Base-by-base conservation (phyloP, 2,329 filamentous ascomycete species). In the Coniochaeta hoffmannii region DNA sequence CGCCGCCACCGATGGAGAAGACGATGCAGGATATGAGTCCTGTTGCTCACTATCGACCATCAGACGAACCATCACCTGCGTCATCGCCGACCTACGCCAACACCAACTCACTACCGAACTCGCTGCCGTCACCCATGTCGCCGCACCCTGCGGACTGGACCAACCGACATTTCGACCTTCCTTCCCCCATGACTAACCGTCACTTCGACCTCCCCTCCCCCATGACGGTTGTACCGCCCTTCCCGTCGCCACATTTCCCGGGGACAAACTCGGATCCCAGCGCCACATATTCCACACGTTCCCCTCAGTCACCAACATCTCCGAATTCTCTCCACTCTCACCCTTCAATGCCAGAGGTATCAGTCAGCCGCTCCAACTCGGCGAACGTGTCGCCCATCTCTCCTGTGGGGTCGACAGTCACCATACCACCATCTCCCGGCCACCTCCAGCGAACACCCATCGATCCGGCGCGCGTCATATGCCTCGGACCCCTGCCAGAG, bases 401-500 rank as follows among this genome's bases (percentile, higher is more conserved):
- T 64, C 62, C 55, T 50, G 58, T 55, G 60, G 67, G 34, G 67
- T 69, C 32, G 57, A 60, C 70, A 68, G 32, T 63, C n/a, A n/a
- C n/a, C n/a, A n/a, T n/a, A n/a, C 59, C 68, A 11, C 64, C 68
- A 14, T 60, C 66, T 4, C 66, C 71, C 1, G 64, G 66, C 10
- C 67, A 73, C 41, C n/a, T n/a, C n/a, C 79, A 81, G 55, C 71
- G 74, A 34, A 73, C 74, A 0, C 75, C 76, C 1, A 82, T 85
- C 55, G 77, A 81, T 58, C 70, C 78, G 1, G 72, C 73, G 3
- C 74, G 76, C 17, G 73, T 84, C 2, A 69, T 84, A 0, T 84
- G 79, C 56, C 69, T 83, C 0, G 82, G 82, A 0, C 75, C 76
- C 6, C 62, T 85, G 4, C 81, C 81, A 0, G 73, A 75, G 38